Conservation (phyloP, 2,329 filamentous ascomycete species). For the Aspergillus jensenii region DNA sequence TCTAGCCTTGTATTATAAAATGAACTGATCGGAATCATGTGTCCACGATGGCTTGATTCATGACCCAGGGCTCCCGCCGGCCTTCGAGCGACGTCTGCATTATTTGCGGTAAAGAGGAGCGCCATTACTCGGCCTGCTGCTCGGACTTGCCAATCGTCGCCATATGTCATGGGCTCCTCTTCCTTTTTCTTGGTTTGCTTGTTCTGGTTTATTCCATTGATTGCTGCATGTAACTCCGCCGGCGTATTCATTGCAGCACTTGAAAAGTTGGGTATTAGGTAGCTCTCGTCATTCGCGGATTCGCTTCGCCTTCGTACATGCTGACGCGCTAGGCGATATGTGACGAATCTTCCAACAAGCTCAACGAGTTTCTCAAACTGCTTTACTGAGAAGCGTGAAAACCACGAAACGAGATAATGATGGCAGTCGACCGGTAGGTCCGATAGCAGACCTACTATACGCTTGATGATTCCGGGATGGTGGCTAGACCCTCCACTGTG, state of each 20-base stretch:
- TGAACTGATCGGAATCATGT: conserved; percentile 74
- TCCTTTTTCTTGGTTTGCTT: conserved; percentile 58
- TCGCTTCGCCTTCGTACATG: conserved; percentile 64
- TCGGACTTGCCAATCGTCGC: conserved; percentile 86
- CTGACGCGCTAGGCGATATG: conserved; percentile 73
- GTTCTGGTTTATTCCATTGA: conserved; percentile 51
- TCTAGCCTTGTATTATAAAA: conserved; percentile 89
- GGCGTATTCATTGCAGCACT: conserved; percentile 63
- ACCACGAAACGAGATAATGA: conserved; percentile 74
- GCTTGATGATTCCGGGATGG: conserved; percentile 81
- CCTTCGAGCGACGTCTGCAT: conserved; percentile 46
- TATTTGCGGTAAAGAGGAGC: conserved; percentile 80
- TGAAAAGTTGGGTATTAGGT: conserved; percentile 70
- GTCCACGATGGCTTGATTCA: conserved; percentile 53
- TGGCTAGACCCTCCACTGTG: conserved; percentile 55
- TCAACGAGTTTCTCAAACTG: conserved; percentile 75
- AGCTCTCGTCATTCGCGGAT: conserved; percentile 54
- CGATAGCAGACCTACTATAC: conserved; percentile 75
- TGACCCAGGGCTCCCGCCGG: conserved; percentile 30
- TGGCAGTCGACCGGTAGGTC: conserved; percentile 76
- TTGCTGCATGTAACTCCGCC: conserved; percentile 74
- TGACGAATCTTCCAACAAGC: conserved; percentile 73
- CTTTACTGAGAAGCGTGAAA: conserved; percentile 66
- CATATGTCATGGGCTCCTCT: conserved; percentile 59
- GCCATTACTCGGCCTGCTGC: conserved; percentile 78